Evolutionary conservation across 2,329 filamentous ascomycete genomes (phyloP).

Genomic region (Mycosphaerelloides madeirae): DNA sequence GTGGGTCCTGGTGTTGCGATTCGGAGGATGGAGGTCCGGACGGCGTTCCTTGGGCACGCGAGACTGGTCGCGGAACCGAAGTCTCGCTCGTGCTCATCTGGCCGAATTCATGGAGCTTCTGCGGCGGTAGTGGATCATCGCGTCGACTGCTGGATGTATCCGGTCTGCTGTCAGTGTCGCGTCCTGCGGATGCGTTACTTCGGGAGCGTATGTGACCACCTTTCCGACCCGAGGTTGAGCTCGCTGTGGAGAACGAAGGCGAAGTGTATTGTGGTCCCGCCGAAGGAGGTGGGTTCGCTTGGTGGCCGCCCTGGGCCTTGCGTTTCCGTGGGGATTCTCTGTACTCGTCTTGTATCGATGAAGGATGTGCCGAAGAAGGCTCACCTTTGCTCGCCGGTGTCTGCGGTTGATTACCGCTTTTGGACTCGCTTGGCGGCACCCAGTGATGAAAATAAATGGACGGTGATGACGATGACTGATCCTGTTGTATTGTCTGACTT

Average conservation of each 20-base stretch:
- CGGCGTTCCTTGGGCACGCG: slow-evolving; percentile 4
- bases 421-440: slow-evolving; percentile 66
- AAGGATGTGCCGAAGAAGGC: slow-evolving; percentile 47
- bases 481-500: slow-evolving; percentile 52
- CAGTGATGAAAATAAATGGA: slow-evolving; percentile 90
- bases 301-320: slow-evolving; percentile 60
- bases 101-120: slow-evolving; percentile 5
- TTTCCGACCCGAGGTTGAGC: slow-evolving; percentile 50
- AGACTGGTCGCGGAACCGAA: neutral
- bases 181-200: slow-evolving; percentile 54
- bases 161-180: slow-evolving; percentile 20
- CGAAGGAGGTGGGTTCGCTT: slow-evolving; percentile 48
- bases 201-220: slow-evolving; percentile 60
- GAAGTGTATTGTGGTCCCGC: slow-evolving; percentile 47
- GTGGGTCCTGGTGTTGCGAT: slow-evolving; percentile 8
- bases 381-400: slow-evolving; percentile 63
- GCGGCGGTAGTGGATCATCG: slow-evolving; percentile 15
- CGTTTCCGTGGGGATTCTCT: slow-evolving; percentile 80
- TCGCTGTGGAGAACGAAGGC: slow-evolving; percentile 51
- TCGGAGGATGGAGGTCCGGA: slow-evolving; percentile 2
- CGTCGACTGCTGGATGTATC: slow-evolving; percentile 15
- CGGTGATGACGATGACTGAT: slow-evolving; percentile 62
- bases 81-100: slow-evolving; percentile 3
- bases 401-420: slow-evolving; percentile 58
- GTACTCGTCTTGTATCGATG: slow-evolving; percentile 52